phyloP scores from a whole-genome alignment of 108 stramenopile genomes.

The Cylindrotheca closterium region DNA sequence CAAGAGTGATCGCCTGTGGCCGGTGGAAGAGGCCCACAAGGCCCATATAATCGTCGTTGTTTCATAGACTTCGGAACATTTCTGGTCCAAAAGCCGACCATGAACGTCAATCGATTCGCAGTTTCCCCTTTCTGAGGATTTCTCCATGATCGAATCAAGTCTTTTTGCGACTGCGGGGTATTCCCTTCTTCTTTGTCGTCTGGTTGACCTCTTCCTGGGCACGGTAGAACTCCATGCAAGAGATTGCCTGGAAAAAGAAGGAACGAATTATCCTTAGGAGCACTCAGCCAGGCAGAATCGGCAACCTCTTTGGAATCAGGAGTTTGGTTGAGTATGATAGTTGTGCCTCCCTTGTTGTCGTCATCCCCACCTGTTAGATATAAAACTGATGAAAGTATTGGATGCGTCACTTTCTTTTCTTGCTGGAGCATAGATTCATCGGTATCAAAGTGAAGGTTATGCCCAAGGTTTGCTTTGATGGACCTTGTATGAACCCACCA shows the following conservation, averaged over 20 bases:
- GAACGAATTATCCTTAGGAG: conserved; percentile 64
- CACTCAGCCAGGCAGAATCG: conserved; percentile 43
- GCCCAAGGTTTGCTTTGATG: conserved; percentile 79
- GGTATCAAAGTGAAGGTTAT: conserved; percentile 89
- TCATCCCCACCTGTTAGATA: conserved; percentile 69
- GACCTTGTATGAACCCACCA: conserved; percentile 88
- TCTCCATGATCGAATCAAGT: conserved; percentile 2
- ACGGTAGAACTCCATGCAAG: conserved; percentile 86
- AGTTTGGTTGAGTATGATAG: conserved; percentile 82
- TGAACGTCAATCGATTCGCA: conserved; percentile 63
- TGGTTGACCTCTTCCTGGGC: conserved; percentile 40
- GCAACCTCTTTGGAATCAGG: conserved; percentile 60
- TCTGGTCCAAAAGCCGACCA: conserved; percentile 91
- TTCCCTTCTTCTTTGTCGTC: background rate
- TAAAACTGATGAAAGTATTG: conserved; percentile 70
- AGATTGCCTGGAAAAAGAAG: conserved; percentile 78
- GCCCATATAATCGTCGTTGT: conserved; percentile 66
- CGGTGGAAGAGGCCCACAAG: conserved; percentile 84
- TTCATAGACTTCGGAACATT: conserved; percentile 73
- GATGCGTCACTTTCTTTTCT: conserved; percentile 72
- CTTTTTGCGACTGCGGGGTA: conserved; percentile 5
- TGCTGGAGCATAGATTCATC: conserved; percentile 73
- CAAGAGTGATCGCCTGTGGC: conserved; percentile 64
- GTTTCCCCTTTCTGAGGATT: background rate
- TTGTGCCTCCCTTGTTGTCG: conserved; percentile 54